Evolutionary conservation across 2,329 filamentous ascomycete species (phyloP), one percentile per base, ranked within the genome.

Genomic region (Delphinella strobiligena): DNA sequence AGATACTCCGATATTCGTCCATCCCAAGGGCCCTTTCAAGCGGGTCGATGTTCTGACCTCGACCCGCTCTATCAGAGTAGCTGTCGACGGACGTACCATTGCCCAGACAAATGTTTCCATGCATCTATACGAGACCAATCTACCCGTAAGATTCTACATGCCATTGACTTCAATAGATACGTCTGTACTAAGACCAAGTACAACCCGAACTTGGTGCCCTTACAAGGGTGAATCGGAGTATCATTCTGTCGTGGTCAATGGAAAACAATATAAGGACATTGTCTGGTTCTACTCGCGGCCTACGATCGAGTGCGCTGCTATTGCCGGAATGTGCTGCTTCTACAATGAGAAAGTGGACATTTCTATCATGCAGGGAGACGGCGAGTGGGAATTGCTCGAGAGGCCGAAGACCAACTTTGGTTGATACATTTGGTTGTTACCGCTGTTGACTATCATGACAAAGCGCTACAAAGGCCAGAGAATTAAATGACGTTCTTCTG

Each of bases 311-410:
- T 72, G 71, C 40, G 67, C 64, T 2, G 57, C 55, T 2, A 62
- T 82, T 43, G 69, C 69, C 1, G 75, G 75, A 2, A 34, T 54
- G 8, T 47, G 49, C 31, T 80, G 75, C 50, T 82, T 81, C 44
- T 81, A 80, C 46, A 79, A 81, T 45, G 78, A 82, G 53, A 77
- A 75, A 56, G 74, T 82, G 1, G 73, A 80, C 44, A 66, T 81
- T n/a, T 60, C 64, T 41, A 47, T 80, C 4, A 72, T 75, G 44
- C 75, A 75, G 1, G 51, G 60, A n/a, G 59, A 60, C 40, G 55
- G 56, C n/a, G 45, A 54, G 43, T 46, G 44, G 46, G 45, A 56
- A 40, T 47, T 44, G 44, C 37, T 59, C 34, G 52, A 53, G 35
- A 43, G 48, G 38, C 50, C 56, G 12, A 47, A 51, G 31, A 55